Evolutionary conservation across 768 basidiomycete species (phyloP), one percentile per base, ranked within the genome.

Genomic region (Suillus subaureus): DNA sequence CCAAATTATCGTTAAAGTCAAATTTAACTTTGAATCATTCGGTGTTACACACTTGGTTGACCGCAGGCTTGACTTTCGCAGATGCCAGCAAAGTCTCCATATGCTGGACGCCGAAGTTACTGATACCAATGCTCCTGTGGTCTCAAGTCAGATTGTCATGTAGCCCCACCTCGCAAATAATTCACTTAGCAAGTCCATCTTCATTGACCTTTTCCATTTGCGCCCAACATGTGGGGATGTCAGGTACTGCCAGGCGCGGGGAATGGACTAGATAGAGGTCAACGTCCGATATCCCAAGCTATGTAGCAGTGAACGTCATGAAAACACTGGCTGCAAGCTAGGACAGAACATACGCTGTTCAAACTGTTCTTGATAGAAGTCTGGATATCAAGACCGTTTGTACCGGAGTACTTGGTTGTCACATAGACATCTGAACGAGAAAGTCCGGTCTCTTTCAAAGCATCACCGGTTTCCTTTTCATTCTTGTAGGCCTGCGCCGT

Each of bases 181-280:
- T 35, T 55, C 12, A 87, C 89, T 85, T 89, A 60, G 82, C 83
- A 2, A 87, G 76, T 1, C 89, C 89, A 21, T 82, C 77, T n/a
- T 79, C 75, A 68, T 85, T 81, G 62, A 89, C 68, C 21, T 80
- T 80, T 70, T 90, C 89, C 81, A 92, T 84, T 71, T 87, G 78
- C 31, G 76, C 81, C 90, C 90, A 92, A 4, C 81, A 80, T 43
- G 83, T 85, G 1, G 85, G 83, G 33, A 89, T 88, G 66, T 90
- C 86, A 0, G 87, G 86, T 23, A 74, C 69, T 9, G 84, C 87
- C n/a, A 86, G 74, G 4, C 79, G 70, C 7, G 89, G 89, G 61
- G 74, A 69, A 72, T 92, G 90, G 51, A 92, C 87, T 49, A 92
- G 83, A 74, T 92, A 92, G 35, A 92, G 73, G 73, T 93, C 89